Conservation (phyloP, 2,329 filamentous ascomycete genomes). For the Colletotrichum cereale region DNA sequence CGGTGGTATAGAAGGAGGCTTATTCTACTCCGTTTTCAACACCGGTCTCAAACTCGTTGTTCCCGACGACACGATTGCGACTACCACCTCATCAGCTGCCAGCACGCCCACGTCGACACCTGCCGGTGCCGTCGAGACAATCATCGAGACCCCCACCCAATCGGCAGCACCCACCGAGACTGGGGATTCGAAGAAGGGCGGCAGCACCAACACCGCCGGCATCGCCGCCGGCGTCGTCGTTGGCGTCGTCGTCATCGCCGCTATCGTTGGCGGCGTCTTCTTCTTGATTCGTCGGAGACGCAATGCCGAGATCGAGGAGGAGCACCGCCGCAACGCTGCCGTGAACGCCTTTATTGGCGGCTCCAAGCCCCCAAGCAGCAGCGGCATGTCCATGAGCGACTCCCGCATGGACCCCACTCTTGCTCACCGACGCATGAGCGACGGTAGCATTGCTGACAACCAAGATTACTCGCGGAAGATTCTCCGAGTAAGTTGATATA, state of each 20-base stretch:
- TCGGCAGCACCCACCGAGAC: conserved; percentile 37
- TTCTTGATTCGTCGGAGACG: conserved; percentile 82
- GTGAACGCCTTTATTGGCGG: conserved; percentile 80
- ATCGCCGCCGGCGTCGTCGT: conserved; percentile 92
- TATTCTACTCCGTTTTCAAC: conserved; percentile 63
- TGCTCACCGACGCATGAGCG: conserved; percentile 86
- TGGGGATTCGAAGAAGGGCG: conserved; percentile 46
- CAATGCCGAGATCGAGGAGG: conserved; percentile 83
- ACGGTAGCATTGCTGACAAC: conserved; percentile 96
- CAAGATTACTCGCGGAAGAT: conserved; percentile 97
- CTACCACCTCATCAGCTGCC: conserved; percentile 46
- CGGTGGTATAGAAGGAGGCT: conserved; percentile 50
- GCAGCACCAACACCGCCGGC: conserved; percentile 81
- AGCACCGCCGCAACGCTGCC: conserved; percentile 84
- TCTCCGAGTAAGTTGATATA: conserved; percentile 81
- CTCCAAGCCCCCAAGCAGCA: conserved; percentile 73
- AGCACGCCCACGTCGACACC: conserved; percentile 42
- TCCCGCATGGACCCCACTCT: conserved; percentile 89
- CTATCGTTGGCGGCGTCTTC: conserved; percentile 75
- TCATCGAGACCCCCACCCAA: conserved; percentile 25
- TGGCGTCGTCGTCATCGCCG: conserved; percentile 78
- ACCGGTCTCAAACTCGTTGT: conserved; percentile 59
- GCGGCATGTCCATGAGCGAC: conserved; percentile 80
- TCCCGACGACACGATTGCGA: conserved; percentile 46
- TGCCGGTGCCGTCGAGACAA: conserved; percentile 9